Base-by-base conservation (phyloP, 164 flowering plant genomes). In the Aristolochia fimbriata region DNA sequence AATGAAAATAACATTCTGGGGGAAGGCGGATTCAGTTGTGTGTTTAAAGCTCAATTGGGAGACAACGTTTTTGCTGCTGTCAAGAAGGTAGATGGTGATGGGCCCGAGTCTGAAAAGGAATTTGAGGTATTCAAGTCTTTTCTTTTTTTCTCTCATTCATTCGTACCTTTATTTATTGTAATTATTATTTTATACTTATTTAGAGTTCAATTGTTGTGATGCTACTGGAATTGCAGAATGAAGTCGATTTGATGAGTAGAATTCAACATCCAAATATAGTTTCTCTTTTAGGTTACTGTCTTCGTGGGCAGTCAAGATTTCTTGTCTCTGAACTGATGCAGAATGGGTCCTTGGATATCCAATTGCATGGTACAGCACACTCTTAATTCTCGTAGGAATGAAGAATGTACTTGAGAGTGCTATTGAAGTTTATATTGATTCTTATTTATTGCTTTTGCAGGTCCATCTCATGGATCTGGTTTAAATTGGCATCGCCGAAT, bases 241-340 rank as follows among this genome's bases (percentile, higher is more conserved):
- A 93, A 74, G 77, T 90, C 53, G 81, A 79, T 23, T 74, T 83
- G 72, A 67, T 94, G 64, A 73, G 84, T 62, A 85, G 73, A 71
- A 76, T 88, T 65, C 83, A 73, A 59, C 95, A 94, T 72, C 84
- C 84, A 13, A 85, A 94, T 68, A 68, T 94, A 51, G 79, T 91
- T 63, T 72, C 83, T 31, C 82, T 94, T 13, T 52, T 85, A 75
- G 97, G 93, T 45, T 81, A 76, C 52, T 78, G 89, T 57, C 73
- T 72, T 62, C 77, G 81, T 62, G 82, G 74, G 2, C 82, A 83
- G 20, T 37, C 84, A 23, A 78, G 84, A 62, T 78, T 85, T 60
- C 75, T 94, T 51, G 82, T 94, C 15, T 90, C 85, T 65, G 97
- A 91, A 68, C 58, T 91, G 80, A 90, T 94, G 97, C 83, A 80